phyloP scores from a whole-genome alignment of 2,329 filamentous ascomycete species.

The Penicillium sp. region DNA sequence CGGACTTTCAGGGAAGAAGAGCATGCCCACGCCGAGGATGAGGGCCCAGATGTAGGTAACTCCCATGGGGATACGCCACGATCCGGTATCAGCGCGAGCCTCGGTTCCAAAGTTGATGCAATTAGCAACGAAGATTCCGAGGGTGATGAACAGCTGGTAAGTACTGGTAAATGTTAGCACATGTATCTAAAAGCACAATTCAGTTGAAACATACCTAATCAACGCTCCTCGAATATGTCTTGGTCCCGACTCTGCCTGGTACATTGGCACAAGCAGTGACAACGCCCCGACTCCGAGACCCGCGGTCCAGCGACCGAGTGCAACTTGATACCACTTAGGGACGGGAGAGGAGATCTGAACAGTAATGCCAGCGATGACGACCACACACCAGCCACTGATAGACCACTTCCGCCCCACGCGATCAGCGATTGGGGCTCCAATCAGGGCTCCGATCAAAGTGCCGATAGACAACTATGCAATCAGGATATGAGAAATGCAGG shows the following conservation, averaged over 20 bases:
- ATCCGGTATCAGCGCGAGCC: constrained; percentile 32
- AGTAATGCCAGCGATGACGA: constrained; percentile 40
- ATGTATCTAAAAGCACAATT: too few relatives aligned
- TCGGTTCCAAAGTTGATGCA: constrained; percentile 46
- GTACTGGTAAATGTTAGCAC: constrained; percentile 25
- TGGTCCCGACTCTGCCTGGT: constrained; percentile 43
- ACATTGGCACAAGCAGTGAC: constrained; percentile 44
- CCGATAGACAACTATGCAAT: constrained; percentile 39
- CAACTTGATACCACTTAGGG: constrained; percentile 39
- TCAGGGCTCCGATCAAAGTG: constrained; percentile 41
- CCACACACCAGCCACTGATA: constrained; percentile 37
- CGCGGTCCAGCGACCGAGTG: constrained; percentile 41
- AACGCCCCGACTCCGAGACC: constrained; percentile 43
- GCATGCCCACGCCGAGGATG: constrained; percentile 51
- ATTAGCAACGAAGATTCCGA: constrained; percentile 45
- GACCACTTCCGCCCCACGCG: constrained; percentile 41
- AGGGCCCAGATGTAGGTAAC: constrained; percentile 54
- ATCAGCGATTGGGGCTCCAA: constrained; percentile 41
- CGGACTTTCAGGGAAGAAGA: constrained; percentile 54
- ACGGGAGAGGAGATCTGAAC: constrained; percentile 39
- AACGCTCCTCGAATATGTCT: constrained; percentile 44
- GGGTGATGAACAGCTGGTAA: constrained; percentile 46
- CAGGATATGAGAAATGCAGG: neutral
- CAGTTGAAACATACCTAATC: constrained; percentile 28
- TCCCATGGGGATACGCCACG: constrained; percentile 51